Percentiles rank a stretch among this genome's conserved stretches.
phyloP scores from a whole-genome alignment of 2,329 filamentous ascomycete species.

The Dactylellina parvicollis region DNA sequence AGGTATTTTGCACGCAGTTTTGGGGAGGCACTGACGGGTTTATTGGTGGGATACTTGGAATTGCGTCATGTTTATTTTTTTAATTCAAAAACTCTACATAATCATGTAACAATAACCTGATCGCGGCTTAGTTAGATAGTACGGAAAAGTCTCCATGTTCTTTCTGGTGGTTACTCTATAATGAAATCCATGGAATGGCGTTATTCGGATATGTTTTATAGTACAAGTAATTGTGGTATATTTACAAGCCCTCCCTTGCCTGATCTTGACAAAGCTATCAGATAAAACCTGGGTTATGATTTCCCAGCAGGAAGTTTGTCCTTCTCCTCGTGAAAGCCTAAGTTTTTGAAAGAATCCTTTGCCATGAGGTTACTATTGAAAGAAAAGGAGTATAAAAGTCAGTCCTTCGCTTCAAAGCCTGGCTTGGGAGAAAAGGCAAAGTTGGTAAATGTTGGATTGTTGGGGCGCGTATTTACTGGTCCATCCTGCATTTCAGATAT shows the following conservation, averaged over 20 bases:
- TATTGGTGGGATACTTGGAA: too few relatives aligned
- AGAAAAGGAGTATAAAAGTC: too few relatives aligned
- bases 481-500: slow-evolving; percentile 93
- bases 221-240: neutral
- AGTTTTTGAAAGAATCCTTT: slow-evolving; percentile 90
- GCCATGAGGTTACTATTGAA: slow-evolving; percentile 90
- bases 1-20: slow-evolving; percentile 24
- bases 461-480: slow-evolving; percentile 71
- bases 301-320: slow-evolving; percentile 5
- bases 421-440: too few relatives aligned
- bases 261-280: too few relatives aligned
- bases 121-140: slow-evolving; percentile 10
- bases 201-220: slow-evolving; percentile 15
- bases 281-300: neutral
- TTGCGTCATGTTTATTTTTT: too few relatives aligned
- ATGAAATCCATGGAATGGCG: slow-evolving; percentile 16
- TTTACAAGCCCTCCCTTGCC: too few relatives aligned
- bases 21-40: slow-evolving; percentile 31
- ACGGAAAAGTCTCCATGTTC: neutral
- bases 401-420: too few relatives aligned
- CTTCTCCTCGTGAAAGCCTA: slow-evolving; percentile 74
- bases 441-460: neutral
- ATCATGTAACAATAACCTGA: neutral
- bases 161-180: slow-evolving; percentile 1
- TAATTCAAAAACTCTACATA: too few relatives aligned